Evolutionary conservation across 805 yeast species (phyloP).

Genomic region (Saccharomycopsis fodiens): DNA sequence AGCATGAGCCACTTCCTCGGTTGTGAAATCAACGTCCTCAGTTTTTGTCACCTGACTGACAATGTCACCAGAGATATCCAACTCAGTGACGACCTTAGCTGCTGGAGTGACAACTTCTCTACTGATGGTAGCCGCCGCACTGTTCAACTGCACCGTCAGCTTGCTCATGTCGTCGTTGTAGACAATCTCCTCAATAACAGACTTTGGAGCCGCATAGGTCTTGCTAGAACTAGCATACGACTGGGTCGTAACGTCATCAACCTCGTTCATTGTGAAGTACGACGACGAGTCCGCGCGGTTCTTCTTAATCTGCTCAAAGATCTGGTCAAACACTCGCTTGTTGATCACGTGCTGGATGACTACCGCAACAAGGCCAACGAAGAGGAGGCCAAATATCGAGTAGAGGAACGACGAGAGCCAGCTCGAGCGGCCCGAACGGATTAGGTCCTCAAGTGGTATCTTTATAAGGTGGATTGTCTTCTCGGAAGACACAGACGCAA

Average conservation of each 20-base stretch:
- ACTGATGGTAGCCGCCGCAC: conserved; percentile 20
- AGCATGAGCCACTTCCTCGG: too few species aligned
- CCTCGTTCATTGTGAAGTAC: conserved; percentile 17
- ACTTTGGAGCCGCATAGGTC: conserved; percentile 23
- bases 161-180: conserved; percentile 20
- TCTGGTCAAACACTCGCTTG: conserved; percentile 18
- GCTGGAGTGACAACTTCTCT: conserved; percentile 6
- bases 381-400: conserved; percentile 24
- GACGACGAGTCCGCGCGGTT: conserved; percentile 19
- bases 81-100: conserved; percentile 12
- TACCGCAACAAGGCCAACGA: conserved; percentile 29
- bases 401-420: conserved; percentile 31
- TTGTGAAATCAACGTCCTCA: too few species aligned
- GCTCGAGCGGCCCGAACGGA: conserved; percentile 22
- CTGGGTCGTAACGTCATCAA: conserved; percentile 7
- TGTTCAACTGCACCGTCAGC: conserved; percentile 16
- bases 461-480: conserved; percentile 57
- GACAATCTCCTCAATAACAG: conserved; percentile 19
- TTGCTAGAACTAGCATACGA: background rate
- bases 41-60: too few species aligned
- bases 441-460: conserved; percentile 44
- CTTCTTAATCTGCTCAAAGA: conserved; percentile 19
- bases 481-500: conserved; percentile 75
- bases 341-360: conserved; percentile 27
- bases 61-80: conserved; percentile 13